Base-by-base conservation (phyloP, 805 yeast genomes). In the Myxozyma mucilagina region DNA sequence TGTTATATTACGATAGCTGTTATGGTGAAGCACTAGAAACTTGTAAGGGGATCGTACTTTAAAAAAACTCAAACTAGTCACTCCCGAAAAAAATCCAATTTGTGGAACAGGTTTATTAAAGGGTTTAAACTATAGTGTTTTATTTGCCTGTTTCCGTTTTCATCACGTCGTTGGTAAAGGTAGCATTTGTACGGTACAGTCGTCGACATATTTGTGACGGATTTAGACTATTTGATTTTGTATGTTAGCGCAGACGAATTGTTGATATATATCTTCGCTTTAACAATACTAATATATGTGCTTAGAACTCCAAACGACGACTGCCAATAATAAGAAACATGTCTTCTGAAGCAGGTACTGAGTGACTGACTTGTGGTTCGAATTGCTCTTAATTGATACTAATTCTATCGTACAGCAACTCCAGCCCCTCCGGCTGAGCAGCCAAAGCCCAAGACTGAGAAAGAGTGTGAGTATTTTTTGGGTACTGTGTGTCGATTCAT, bases 401-500 rank as follows among this genome's bases (percentile, higher is more conserved):
- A 16, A 49, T 36, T n/a, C 5, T 18, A 32, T 13, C n/a, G 38
- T 14, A 9, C 10, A 54, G 52, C 58, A 13, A 31, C 47, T 14
- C 41, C 53, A 45, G 42, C 36, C n/a, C 56, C 59, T n/a, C 45
- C 50, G 34, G 47, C 49, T 20, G 47, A 36, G 24, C 42, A 54
- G 49, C 65, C 69, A 9, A 65, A 60, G 63, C 66, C 50, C 56
- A 67, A 67, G 61, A 67, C 70, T 32, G 70, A 56, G 38, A 67
- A 67, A 42, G 70, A 67, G 56, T 59, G 69, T 63, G 51, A 39
- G 69, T 63, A 14, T 32, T 35, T 10, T 29, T 18, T 31, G 16
- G 16, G 16, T 24, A 14, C 10, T 29, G 4, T 14, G 2, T 8
- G 10, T 18, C 16, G 16, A 11, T 13, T 14, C 5, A n/a, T 5